phyloP scores from a whole-genome alignment of 202 grass and related monocot genomes.

The Dendrocalamus latiflorus region DNA sequence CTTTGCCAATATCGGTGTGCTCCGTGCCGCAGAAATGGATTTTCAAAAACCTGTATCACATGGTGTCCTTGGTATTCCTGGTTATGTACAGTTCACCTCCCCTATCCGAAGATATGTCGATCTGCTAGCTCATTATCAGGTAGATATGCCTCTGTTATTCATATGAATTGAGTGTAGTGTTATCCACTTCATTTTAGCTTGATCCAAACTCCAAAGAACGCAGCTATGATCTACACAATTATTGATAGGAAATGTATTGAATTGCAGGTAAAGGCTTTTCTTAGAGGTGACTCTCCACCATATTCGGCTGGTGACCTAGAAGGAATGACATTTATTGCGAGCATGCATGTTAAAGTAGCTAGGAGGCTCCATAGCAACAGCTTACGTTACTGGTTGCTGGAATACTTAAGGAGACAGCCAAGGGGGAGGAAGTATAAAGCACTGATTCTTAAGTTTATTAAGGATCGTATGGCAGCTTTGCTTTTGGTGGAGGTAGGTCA shows the following conservation, averaged over 20 bases:
- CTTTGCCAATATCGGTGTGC: conserved; percentile 65
- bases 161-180: conserved; percentile 5
- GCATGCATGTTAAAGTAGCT: conserved; percentile 76
- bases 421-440: conserved; percentile 61
- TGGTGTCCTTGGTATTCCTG: conserved; percentile 69
- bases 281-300: conserved; percentile 69
- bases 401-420: conserved; percentile 79
- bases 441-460: conserved; percentile 74
- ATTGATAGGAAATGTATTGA: conserved; percentile 8
- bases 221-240: not conserved
- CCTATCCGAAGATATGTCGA: conserved; percentile 95
- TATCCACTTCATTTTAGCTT: conserved; percentile 13
- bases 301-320: conserved; percentile 79
- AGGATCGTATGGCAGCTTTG: conserved; percentile 63
- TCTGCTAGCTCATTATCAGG: conserved; percentile 96
- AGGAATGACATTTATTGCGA: conserved; percentile 70
- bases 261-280: conserved; percentile 85
- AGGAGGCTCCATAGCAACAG: conserved; percentile 67
- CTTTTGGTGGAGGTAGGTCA: conserved; percentile 72
- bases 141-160: conserved; percentile 26
- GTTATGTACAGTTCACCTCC: conserved; percentile 94
- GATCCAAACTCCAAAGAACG: not conserved
- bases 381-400: conserved; percentile 85
- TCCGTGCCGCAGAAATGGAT: conserved; percentile 85
- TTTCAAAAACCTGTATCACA: conserved; percentile 64